Base-by-base conservation (phyloP, 495 filamentous ascomycete species). In the Coniosporium apollinis region DNA sequence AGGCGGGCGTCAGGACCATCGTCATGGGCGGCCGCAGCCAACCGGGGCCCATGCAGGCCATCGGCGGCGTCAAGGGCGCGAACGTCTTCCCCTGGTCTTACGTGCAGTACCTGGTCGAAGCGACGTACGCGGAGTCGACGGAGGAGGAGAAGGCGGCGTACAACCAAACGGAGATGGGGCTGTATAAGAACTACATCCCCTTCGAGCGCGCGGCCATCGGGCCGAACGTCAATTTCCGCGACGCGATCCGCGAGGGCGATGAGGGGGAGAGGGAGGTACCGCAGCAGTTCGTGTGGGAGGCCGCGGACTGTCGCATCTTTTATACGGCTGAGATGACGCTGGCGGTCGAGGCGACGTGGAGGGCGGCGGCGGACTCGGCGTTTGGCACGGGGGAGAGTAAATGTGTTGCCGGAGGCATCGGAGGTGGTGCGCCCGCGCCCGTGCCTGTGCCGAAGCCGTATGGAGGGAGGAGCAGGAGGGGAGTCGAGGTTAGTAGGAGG, bases 1-100 rank as follows among this genome's bases (percentile, higher is more conserved):
- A 55, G 51, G 64, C 56, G 25, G 64, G 63, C 24, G 65, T 65
- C 4, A 50, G 54, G 5, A 59, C 56, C n/a, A 50, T 73, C 11
- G 63, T 58, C 10, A 52, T 61, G 18, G 68, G 69, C 25, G 68
- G 69, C 0, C 55, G 48, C 2, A 60, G 66, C 1, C 5, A 33
- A 10, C 8, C 14, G 0, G 52, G 54, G 3, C 47, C 50, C 26
- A 57, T 55, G 51, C 54, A 57, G 37, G 19, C 46, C 33, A 43
- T 49, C 19, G 45, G 45, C 38, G 54, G 54, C 28, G 45, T 43
- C 4, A 43, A 45, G 26, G 54, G 52, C 26, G 41, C 45, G 2
- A 42, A 42, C 25, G 36, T 38, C 36, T 39, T 28, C 26, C 42
- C 42, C 5, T 45, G 24, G n/a, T 4, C 16, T 10, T 45, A 40